These are phyloP conservation scores for Lachancea waltii DNA, from an alignment of 805 yeast species.

Conservation along the genomic window DNA sequence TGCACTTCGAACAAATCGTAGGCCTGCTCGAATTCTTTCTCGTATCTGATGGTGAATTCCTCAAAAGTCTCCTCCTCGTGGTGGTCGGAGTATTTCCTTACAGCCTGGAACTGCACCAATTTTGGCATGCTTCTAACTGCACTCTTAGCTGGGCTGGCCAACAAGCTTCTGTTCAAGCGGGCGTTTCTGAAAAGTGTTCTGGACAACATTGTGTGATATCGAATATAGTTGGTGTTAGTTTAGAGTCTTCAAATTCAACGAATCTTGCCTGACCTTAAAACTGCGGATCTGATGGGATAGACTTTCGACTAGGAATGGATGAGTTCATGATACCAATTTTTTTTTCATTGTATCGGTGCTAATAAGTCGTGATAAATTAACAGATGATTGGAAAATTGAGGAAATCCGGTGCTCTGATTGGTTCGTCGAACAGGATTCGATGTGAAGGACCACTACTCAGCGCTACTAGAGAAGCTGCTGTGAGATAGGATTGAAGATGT, in stretches of 20 bases:
- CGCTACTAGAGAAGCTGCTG: too few species aligned
- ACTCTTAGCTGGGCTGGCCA: slow-evolving; percentile 6
- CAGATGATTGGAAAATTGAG: not conserved
- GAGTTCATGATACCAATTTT: not conserved
- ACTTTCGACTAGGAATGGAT: too few species aligned
- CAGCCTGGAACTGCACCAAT: slow-evolving; percentile 16
- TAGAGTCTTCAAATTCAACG: not conserved
- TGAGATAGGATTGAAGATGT: too few species aligned
- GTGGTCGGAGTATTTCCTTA: slow-evolving; percentile 69
- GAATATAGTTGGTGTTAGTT: not conserved
- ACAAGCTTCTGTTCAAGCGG: slow-evolving; percentile 14
- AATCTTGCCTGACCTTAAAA: not conserved
- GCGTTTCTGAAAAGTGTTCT: slow-evolving; percentile 20
- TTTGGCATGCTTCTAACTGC: slow-evolving; percentile 9
- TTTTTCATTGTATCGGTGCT: slow-evolving; percentile 1
- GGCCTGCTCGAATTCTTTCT: slow-evolving; percentile 93
- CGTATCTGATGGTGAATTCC: slow-evolving; percentile 86
- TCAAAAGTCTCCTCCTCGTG: slow-evolving; percentile 92
- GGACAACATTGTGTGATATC: slow-evolving; percentile 19
- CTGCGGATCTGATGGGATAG: too few species aligned
- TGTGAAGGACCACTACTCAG: not conserved
- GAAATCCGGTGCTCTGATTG: slow-evolving; percentile 7
- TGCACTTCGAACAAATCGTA: slow-evolving; percentile 82
- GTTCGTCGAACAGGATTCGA: slow-evolving; percentile 4
- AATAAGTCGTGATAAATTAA: not conserved